Evolutionary conservation across 2,329 filamentous ascomycete genomes (phyloP), one percentile per base, ranked within the genome.

Genomic region (Fonsecaea erecta): DNA sequence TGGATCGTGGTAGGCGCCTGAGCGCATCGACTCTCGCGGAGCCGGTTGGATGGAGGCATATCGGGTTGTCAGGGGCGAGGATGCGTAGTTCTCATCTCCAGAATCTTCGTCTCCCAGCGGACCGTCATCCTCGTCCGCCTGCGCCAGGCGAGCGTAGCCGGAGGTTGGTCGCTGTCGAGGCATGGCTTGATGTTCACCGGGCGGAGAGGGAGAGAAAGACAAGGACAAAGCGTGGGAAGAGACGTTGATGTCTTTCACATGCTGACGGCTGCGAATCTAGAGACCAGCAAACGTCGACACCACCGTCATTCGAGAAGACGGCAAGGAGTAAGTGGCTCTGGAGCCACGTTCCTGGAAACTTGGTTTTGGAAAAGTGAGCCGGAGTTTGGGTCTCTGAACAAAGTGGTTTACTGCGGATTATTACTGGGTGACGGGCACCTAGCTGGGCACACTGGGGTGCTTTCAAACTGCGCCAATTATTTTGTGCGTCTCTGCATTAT

Each of bases 91-190:
- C 70, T 88, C 57, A 74, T 87, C 83, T 62, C 90, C 87, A 63
- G 89, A 85, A 68, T 91, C 88, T 60, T 88, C 90, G 63, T 90
- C 87, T 76, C 88, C 89, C 73, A 89, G 84, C 61, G 77, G 75
- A 52, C 75, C 76, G 58, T 81, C 78, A 21, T 76, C 75, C 71
- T 89, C 87, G 74, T 93, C 91, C 71, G 90, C 91, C 79, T 95
- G 91, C 68, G 91, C 89, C 64, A 95, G 88, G 74, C 90, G 90
- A 78, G 92, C 91, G 80, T 95, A 95, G 77, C 91, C 91, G 69
- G 91, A 93, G 51, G 89, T 91, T 67, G 89, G 90, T 64, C 89
- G 85, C 68, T 81, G 82, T 75, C 86, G 87, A 73, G 89, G 84
- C 89, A 91, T 91, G 53, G 30, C 9, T 32, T 34, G 57, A 35